Percentiles rank a stretch among this genome's conserved stretches.
phyloP scores from a whole-genome alignment of 2,329 filamentous ascomycete species.

The Apiospora rasikravindrae region DNA sequence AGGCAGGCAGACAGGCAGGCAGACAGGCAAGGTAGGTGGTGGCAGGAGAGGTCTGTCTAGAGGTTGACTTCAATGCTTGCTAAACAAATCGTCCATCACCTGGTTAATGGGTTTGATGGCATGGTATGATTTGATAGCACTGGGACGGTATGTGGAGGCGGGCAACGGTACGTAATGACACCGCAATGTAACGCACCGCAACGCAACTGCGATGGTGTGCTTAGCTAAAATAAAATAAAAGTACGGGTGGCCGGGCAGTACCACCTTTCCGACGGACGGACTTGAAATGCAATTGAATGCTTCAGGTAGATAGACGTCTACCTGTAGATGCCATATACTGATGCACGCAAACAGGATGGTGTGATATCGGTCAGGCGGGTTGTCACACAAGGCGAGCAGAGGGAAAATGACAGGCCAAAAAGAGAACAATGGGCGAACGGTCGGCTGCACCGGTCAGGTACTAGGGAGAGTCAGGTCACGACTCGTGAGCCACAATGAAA shows the following conservation, averaged over 20 bases:
- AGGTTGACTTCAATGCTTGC: background rate
- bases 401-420: background rate
- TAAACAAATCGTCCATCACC: slow-evolving; percentile 2
- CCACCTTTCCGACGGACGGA: background rate
- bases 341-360: background rate
- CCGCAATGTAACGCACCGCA: slow-evolving; percentile 1
- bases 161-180: slow-evolving; percentile 13
- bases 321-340: background rate
- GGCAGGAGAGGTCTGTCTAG: background rate
- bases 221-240: background rate
- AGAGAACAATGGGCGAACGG: background rate
- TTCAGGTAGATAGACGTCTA: background rate
- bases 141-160: slow-evolving; percentile 10
- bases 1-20: no score
- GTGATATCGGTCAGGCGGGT: background rate
- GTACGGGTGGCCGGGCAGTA: background rate
- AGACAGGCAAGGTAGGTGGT: background rate
- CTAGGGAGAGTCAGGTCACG: slow-evolving; percentile 4
- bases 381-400: background rate
- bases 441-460: background rate
- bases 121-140: slow-evolving; percentile 9
- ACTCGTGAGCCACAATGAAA: background rate
- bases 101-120: slow-evolving; percentile 9
- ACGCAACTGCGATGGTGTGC: slow-evolving; percentile 3
- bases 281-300: background rate